A percentile compares a stretch with the other conserved stretches of the same genome.
phyloP scores from a whole-genome alignment of 2,329 filamentous ascomycete genomes.

The Trichoderma gracile region DNA sequence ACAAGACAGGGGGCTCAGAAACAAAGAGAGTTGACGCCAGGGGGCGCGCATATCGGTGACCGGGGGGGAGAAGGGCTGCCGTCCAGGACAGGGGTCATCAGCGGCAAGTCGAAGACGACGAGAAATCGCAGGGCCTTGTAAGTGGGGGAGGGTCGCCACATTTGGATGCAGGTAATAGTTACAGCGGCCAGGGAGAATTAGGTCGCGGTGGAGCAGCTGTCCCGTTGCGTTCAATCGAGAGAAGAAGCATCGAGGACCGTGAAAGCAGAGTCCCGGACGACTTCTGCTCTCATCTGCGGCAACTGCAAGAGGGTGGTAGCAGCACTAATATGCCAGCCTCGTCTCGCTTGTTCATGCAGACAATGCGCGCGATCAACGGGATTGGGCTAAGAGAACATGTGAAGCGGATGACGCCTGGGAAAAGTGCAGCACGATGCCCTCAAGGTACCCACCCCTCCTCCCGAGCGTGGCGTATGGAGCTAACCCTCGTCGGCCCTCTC shows the following conservation, averaged over 20 bases:
- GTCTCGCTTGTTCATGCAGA: slow-evolving; percentile 21
- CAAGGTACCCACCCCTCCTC: slow-evolving; percentile 23
- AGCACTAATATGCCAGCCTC: slow-evolving; percentile 19
- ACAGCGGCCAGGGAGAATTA: slow-evolving; percentile 19
- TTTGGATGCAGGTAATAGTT: slow-evolving; percentile 28
- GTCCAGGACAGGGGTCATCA: slow-evolving; percentile 25
- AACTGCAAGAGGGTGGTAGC: not conserved
- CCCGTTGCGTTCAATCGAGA: slow-evolving; percentile 21
- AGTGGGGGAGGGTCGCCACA: slow-evolving; percentile 23
- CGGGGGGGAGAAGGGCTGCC: slow-evolving; percentile 12
- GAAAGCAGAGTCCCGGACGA: not conserved
- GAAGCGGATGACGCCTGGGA: slow-evolving; percentile 23
- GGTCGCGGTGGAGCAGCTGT: slow-evolving; percentile 14
- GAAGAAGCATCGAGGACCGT: not conserved
- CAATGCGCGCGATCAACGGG: slow-evolving; percentile 16
- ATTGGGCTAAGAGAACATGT: slow-evolving; percentile 21
- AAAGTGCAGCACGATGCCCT: slow-evolving; percentile 21
- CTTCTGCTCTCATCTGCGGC: slow-evolving; percentile 1
- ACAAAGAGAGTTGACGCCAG: slow-evolving; percentile 22
- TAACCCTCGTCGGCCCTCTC: not conserved
- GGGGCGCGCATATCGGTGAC: slow-evolving; percentile 27
- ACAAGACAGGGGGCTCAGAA: slow-evolving; percentile 14
- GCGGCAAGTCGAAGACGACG: slow-evolving; percentile 23
- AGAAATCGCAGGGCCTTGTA: slow-evolving; percentile 25
- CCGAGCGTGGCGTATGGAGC: slow-evolving; percentile 25